Evolutionary conservation across 305 asterid species (phyloP).

Genomic region (Fraxinus angustifolia): DNA sequence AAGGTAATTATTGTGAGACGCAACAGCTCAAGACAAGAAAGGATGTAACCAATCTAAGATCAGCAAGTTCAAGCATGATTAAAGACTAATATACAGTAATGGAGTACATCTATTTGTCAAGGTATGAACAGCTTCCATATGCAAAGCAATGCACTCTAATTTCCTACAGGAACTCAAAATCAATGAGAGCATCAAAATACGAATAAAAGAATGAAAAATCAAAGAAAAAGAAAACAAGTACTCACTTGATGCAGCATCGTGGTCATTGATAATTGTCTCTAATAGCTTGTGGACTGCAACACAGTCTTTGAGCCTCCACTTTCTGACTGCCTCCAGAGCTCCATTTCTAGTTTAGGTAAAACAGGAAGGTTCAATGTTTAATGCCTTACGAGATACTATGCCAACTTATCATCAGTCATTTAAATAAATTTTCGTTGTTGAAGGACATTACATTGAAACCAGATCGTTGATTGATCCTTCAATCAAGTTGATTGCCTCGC

Average conservation of each 20-base stretch:
- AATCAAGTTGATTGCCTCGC: slow-evolving; percentile 66
- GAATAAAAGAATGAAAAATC: background rate
- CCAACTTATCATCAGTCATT: background rate
- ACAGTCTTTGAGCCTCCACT: slow-evolving; percentile 70
- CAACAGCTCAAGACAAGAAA: background rate
- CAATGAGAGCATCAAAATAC: background rate
- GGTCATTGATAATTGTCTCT: slow-evolving; percentile 47
- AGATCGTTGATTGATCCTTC: slow-evolving; percentile 59
- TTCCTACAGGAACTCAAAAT: background rate
- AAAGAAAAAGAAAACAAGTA: background rate
- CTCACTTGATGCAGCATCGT: slow-evolving; percentile 78
- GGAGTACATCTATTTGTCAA: background rate
- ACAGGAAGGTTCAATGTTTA: slow-evolving; percentile 18
- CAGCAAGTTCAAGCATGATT: background rate
- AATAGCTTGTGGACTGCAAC: slow-evolving; percentile 67
- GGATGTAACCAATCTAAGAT: background rate
- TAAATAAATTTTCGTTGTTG: background rate
- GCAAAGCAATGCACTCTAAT: background rate
- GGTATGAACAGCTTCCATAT: background rate
- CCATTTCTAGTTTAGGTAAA: slow-evolving; percentile 48
- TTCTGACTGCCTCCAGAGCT: slow-evolving; percentile 36
- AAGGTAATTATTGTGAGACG: background rate
- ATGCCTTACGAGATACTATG: slow-evolving; percentile 8
- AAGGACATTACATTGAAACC: slow-evolving; percentile 50
- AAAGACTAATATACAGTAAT: background rate